Base-by-base conservation (phyloP, 192 early-diverging fungal species). In the Coemansia aciculifera region DNA sequence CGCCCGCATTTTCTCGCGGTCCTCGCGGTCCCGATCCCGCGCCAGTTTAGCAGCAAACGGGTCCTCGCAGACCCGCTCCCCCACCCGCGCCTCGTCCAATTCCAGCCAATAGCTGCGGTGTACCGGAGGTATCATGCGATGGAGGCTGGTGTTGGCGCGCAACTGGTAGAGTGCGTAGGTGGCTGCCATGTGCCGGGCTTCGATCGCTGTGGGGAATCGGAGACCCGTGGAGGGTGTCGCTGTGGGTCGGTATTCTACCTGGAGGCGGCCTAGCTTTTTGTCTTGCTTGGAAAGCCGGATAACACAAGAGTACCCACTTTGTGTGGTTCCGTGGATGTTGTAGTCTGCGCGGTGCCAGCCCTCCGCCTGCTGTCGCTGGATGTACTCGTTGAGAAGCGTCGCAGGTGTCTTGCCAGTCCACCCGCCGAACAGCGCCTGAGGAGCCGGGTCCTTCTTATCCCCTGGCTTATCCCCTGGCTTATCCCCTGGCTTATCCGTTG, bases 351-450 rank as follows among this genome's bases (percentile, higher is more conserved):
- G 89, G 49, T 88, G 83, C 94, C 92, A 94, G 21, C 77, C 86
- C 17, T 79, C 72, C 66, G 87, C 89, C 60, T 67, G 62, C 40
- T 78, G 78, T 5, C 60, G 59, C 65, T 90, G 94, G 72, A 89
- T 89, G 57, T 89, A 88, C 66, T 94, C 94, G 72, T 93, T 85
- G 2, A 96, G 81, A 3, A 94, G 73, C 3, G 86, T 86, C 3
- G 88, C 84, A 0, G 94, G 93, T 0, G 91, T 92, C 64, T 96
- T 96, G 43, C 94, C 94, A 0, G 92, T 95, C 94, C 92, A 93
- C 29, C 86, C 86, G 27, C 86, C 89, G 74, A 94, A 94, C 24
- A 83, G 68, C 40, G 17, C 24, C 48, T 19, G 64, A 61, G n/a
- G 57, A 62, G 15, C 31, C 17, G 29, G 23, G 5, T 36, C 34